Base-by-base conservation (phyloP, 139 green algal species). In the Chlorella sorokiniana region DNA sequence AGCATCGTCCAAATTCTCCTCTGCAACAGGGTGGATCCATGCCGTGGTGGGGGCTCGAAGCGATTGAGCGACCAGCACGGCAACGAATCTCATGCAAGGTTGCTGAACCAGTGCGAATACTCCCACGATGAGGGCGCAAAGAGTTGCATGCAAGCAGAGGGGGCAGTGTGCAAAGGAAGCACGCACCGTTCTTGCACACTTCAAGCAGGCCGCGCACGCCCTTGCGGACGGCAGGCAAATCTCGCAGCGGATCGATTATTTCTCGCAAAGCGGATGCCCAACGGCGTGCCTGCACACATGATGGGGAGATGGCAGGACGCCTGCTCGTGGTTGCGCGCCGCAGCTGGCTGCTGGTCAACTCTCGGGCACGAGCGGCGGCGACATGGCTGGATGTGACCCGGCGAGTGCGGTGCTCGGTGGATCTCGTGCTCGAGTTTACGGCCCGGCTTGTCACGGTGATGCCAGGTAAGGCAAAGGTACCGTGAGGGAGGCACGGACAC, bases 1-100 rank as follows among this genome's bases (percentile, higher is more conserved):
- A 25, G 95, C 87, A 16, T 82, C 52, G 75, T 97, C 93, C 20
- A 96, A 85, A 51, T 88, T 90, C 18, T 95, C 91, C 81, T 97
- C 92, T 94, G 86, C 84, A 75, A 29, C n/a, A n/a, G 61, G 7
- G 40, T 41, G 40, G 68, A n/a, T 22, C 37, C 11, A 1, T 7
- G 71, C 35, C 59, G 45, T 0, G 1, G 51, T 8, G 51, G 14
- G 10, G 37, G 5, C 22, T n/a, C n/a, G n/a, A n/a, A n/a, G n/a
- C n/a, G n/a, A n/a, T n/a, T n/a, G n/a, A n/a, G n/a, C n/a, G n/a
- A n/a, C n/a, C n/a, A n/a, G n/a, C n/a, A n/a, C n/a, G n/a, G n/a
- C n/a, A n/a, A n/a, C n/a, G n/a, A n/a, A n/a, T n/a, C n/a, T n/a
- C n/a, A n/a, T n/a, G n/a, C n/a, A n/a, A n/a, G n/a, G n/a, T n/a